A percentile compares a stretch with the other conserved stretches of the same genome.
phyloP scores from a whole-genome alignment of 345 rosid species.

The Cardamine chenopodiifolia region DNA sequence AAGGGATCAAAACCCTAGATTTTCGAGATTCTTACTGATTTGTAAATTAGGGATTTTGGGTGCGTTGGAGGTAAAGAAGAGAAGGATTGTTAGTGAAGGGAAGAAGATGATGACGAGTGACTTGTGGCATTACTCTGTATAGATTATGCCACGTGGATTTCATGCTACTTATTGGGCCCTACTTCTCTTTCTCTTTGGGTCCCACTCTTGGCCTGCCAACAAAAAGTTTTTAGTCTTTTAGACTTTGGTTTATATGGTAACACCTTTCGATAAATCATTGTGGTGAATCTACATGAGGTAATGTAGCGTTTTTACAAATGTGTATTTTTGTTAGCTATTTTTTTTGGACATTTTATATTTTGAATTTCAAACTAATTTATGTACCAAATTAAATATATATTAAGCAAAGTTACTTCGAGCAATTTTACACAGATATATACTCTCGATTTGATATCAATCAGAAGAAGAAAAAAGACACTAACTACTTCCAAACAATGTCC shows the following conservation, averaged over 20 bases:
- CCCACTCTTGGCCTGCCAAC: not conserved
- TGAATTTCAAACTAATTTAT: not conserved
- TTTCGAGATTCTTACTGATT: not conserved
- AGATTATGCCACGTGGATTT: constrained; percentile 40
- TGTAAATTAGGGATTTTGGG: constrained; percentile 25
- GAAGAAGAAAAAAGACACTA: not conserved
- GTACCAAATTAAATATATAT: not conserved
- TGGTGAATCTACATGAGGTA: too few relatives aligned
- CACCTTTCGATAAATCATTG: too few relatives aligned
- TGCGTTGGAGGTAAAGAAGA: constrained; percentile 9
- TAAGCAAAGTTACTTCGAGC: not conserved
- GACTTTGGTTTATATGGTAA: not conserved
- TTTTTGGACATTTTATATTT: not conserved
- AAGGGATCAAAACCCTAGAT: constrained; percentile 22
- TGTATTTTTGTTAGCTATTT: not conserved
- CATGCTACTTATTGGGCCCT: constrained; percentile 26
- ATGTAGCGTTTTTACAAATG: not conserved
- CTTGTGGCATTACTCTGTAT: constrained; percentile 25
- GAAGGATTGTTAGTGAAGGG: constrained; percentile 19
- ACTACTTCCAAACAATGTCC: constrained; percentile 19
- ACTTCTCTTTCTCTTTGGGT: not conserved
- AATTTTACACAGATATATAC: not conserved
- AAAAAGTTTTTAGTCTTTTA: not conserved
- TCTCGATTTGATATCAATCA: not conserved
- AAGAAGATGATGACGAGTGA: constrained; percentile 1